Conservation (phyloP, 306 rosid species). For the Cyclanthera cordifolia region DNA sequence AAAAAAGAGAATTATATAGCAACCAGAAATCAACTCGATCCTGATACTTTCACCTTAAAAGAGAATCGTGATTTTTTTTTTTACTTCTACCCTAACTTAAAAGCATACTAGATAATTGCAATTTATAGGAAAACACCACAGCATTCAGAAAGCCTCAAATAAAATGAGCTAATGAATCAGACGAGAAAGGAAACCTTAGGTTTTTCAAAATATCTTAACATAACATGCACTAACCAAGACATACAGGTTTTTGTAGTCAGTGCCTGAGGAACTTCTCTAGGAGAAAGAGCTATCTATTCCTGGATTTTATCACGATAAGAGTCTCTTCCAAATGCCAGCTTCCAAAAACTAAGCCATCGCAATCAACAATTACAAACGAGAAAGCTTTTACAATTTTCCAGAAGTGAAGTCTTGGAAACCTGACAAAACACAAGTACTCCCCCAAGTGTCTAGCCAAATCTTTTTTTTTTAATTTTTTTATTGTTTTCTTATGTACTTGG, state of each 20-base stretch:
- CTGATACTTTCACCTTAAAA: background rate
- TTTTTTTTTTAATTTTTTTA: too few relatives aligned
- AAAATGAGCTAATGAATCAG: background rate
- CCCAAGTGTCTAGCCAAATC: background rate
- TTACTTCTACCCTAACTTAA: background rate
- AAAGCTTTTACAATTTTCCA: background rate
- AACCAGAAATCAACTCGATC: background rate
- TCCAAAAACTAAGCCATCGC: background rate
- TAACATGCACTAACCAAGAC: background rate
- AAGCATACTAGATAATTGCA: background rate
- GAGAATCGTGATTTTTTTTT: too few relatives aligned
- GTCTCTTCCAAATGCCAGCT: background rate
- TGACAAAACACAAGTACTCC: background rate
- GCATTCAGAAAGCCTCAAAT: background rate
- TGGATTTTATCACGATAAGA: background rate
- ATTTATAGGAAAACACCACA: background rate
- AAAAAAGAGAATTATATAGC: slow-evolving; percentile 4
- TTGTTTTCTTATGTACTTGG: background rate
- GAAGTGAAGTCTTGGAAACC: background rate
- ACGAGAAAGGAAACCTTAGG: background rate
- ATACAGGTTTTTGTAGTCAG: background rate
- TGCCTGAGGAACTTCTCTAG: background rate
- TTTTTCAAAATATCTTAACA: background rate
- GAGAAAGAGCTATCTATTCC: background rate
- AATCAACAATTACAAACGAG: background rate